Conservation (phyloP, 2,329 filamentous ascomycete genomes). For the Didymella glomerata region DNA sequence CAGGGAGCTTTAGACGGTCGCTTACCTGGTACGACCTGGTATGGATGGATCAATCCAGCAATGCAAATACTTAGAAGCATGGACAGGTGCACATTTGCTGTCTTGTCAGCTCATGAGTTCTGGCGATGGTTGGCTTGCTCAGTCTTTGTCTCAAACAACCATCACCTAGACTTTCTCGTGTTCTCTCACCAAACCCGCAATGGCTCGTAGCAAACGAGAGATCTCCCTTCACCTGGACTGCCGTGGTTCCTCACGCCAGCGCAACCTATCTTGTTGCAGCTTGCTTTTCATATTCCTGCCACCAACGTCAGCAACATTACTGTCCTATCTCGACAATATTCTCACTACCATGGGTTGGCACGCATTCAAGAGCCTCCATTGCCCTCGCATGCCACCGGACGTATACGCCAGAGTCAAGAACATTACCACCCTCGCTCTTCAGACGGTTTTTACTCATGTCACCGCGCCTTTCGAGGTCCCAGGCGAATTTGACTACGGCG, state of each 20-base stretch:
- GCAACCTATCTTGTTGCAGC: too few species aligned
- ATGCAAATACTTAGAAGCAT: background rate
- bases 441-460: background rate
- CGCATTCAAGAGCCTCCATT: background rate
- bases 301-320: background rate
- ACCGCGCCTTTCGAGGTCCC: background rate
- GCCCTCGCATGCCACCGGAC: background rate
- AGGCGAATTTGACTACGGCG: background rate
- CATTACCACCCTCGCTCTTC: background rate
- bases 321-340: background rate
- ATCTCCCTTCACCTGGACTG: background rate
- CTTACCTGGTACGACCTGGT: background rate
- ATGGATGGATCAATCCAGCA: background rate
- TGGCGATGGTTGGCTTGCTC: background rate
- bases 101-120: background rate
- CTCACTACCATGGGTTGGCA: background rate
- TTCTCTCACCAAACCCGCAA: background rate
- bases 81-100: background rate
- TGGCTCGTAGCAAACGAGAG: background rate
- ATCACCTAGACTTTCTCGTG: background rate
- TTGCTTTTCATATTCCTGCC: too few species aligned
- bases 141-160: conserved; percentile 3
- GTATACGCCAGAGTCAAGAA: background rate
- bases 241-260: too few species aligned
- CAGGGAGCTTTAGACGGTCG: conserved; percentile 9